phyloP scores from a whole-genome alignment of 225 moss, liverwort and hornwort species.

The Polytrichum commune region DNA sequence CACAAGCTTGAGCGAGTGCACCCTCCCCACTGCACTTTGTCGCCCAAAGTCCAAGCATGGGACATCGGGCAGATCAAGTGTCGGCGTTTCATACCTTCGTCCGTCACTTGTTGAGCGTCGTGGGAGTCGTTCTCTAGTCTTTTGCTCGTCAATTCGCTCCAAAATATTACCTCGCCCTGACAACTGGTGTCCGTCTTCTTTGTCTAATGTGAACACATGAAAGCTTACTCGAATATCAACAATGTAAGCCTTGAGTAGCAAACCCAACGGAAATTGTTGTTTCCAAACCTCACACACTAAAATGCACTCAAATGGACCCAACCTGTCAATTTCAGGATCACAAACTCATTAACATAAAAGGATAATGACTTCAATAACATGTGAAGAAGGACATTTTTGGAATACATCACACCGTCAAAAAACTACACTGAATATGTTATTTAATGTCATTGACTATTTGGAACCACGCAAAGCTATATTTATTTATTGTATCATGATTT shows the following conservation, averaged over 20 bases:
- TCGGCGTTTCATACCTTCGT: not conserved
- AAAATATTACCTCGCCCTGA: slow-evolving; percentile 32
- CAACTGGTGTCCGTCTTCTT: slow-evolving; percentile 59
- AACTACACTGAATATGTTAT: too few relatives aligned
- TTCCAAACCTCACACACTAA: slow-evolving; percentile 80
- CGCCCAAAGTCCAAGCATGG: slow-evolving; percentile 88
- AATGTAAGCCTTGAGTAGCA: slow-evolving; percentile 62
- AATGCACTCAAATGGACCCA: slow-evolving; percentile 72
- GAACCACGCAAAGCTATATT: too few relatives aligned
- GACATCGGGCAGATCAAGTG: slow-evolving; percentile 37
- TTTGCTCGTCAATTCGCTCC: slow-evolving; percentile 28
- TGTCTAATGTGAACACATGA: slow-evolving; percentile 47
- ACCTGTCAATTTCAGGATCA: slow-evolving; percentile 6
- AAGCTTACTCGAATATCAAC: slow-evolving; percentile 76
- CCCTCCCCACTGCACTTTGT: slow-evolving; percentile 50
- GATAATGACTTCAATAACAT: too few relatives aligned
- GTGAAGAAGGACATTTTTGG: too few relatives aligned
- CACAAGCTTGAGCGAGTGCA: slow-evolving; percentile 68
- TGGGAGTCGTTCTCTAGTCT: slow-evolving; percentile 16
- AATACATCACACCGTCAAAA: too few relatives aligned
- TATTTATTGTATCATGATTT: too few relatives aligned
- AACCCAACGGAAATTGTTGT: slow-evolving; percentile 78
- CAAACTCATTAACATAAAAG: too few relatives aligned
- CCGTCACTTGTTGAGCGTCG: slow-evolving; percentile 1
- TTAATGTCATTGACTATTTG: too few relatives aligned